phyloP scores from a whole-genome alignment of 164 flowering plant genomes.

The Vitis amurensis region DNA sequence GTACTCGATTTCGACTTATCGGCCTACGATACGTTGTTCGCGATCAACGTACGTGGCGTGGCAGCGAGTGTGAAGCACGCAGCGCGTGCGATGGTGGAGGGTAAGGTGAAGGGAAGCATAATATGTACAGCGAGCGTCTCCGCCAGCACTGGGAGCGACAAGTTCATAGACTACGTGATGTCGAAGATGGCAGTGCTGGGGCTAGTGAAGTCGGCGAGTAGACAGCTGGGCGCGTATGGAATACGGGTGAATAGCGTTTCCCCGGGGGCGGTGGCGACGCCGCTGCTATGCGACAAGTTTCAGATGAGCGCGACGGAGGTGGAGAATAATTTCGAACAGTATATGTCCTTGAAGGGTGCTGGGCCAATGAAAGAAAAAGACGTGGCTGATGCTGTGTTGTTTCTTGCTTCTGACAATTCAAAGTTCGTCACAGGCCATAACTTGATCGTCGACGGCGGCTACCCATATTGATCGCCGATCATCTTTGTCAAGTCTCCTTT shows the following conservation, averaged over 20 bases:
- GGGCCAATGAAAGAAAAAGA: background rate
- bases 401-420: constrained; percentile 9
- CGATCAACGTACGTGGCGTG: constrained; percentile 15
- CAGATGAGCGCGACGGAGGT: background rate
- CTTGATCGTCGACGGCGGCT: constrained; percentile 7
- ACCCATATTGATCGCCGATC: too few relatives aligned
- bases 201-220: constrained; percentile 10
- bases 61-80: constrained; percentile 19
- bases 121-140: constrained; percentile 16
- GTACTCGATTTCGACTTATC: constrained; percentile 9
- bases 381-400: constrained; percentile 11
- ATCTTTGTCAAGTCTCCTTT: too few relatives aligned
- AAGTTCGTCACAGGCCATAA: constrained; percentile 13
- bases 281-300: background rate
- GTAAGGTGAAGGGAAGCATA: constrained; percentile 15
- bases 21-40: constrained; percentile 2
- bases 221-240: constrained; percentile 5
- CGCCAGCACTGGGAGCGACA: constrained; percentile 5
- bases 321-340: background rate
- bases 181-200: constrained; percentile 16
- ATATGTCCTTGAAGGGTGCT: background rate
- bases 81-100: constrained; percentile 16
- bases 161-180: constrained; percentile 8
- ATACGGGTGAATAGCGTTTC: constrained; percentile 14
- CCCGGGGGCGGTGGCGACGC: constrained; percentile 11